A percentile compares a stretch with the other conserved stretches of the same genome.
Evolutionary conservation across 305 asterid genomes (phyloP).

Genomic region (Coffea humblotiana): DNA sequence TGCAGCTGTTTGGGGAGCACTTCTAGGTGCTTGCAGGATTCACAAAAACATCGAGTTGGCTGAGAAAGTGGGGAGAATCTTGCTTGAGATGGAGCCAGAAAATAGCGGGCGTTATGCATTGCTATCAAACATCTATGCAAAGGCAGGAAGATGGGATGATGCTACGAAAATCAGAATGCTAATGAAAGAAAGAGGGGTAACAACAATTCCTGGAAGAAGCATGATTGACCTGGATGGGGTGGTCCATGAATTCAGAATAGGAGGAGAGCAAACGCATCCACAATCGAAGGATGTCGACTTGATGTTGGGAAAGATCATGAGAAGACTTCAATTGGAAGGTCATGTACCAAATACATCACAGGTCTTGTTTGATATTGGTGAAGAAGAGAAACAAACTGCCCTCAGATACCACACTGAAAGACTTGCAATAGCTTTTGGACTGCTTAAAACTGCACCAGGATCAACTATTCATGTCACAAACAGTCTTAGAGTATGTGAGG

Average conservation of each 20-base stretch:
- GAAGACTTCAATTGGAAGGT: slow-evolving; percentile 27
- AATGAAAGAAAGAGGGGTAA: slow-evolving; percentile 49
- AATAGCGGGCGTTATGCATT: slow-evolving; percentile 41
- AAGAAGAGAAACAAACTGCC: slow-evolving; percentile 45
- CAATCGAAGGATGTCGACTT: slow-evolving; percentile 20
- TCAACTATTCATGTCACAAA: slow-evolving; percentile 36
- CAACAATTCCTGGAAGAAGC: slow-evolving; percentile 38
- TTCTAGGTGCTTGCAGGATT: slow-evolving; percentile 42
- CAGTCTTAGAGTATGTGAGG: slow-evolving; percentile 47
- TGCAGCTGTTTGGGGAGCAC: slow-evolving; percentile 47
- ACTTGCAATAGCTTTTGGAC: slow-evolving; percentile 47
- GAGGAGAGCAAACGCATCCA: slow-evolving; percentile 23
- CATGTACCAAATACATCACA: slow-evolving; percentile 31
- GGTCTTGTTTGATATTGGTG: slow-evolving; percentile 41
- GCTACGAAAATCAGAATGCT: slow-evolving; percentile 32
- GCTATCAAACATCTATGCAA: slow-evolving; percentile 51
- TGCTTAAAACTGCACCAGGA: slow-evolving; percentile 31
- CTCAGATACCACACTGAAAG: slow-evolving; percentile 49
- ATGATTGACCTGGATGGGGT: slow-evolving; percentile 30
- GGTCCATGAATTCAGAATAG: slow-evolving; percentile 39
- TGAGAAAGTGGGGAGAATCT: slow-evolving; percentile 30
- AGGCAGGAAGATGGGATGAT: slow-evolving; percentile 49
- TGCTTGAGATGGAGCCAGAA: slow-evolving; percentile 39
- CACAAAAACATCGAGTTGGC: slow-evolving; percentile 41
- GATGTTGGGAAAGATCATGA: slow-evolving; percentile 31